Evolutionary conservation across 2,329 filamentous ascomycete species (phyloP).

Genomic region (Fusarium sororula): DNA sequence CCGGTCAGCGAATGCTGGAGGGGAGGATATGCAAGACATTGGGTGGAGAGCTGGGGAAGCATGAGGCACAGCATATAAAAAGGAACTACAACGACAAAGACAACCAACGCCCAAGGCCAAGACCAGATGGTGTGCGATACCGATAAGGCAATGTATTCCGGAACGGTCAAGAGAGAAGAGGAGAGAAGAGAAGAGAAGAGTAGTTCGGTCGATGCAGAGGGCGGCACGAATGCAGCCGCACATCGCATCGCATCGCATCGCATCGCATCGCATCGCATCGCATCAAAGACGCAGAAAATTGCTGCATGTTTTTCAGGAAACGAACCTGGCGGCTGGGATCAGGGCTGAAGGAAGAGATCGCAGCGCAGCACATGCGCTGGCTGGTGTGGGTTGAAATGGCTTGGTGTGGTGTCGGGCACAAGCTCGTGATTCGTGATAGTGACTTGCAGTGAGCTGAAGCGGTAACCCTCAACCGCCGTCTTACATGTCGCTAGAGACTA

Average conservation of each 20-base stretch:
- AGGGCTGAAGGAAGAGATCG: slow-evolving; percentile 34
- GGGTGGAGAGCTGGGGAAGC: slow-evolving; percentile 27
- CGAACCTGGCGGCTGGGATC: slow-evolving; percentile 28
- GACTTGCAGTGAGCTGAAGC: slow-evolving; percentile 26
- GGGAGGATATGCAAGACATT: slow-evolving; percentile 40
- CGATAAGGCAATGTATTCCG: slow-evolving; percentile 3
- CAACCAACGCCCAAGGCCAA: neutral
- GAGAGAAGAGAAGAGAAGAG: neutral
- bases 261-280: neutral
- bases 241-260: neutral
- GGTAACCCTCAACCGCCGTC: slow-evolving; percentile 1
- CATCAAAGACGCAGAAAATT: slow-evolving; percentile 7
- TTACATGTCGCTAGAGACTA: neutral
- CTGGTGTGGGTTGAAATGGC: slow-evolving; percentile 11
- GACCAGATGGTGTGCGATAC: neutral
- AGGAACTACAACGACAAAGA: neutral
- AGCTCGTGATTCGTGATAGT: slow-evolving; percentile 15
- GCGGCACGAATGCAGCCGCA: slow-evolving; percentile 21
- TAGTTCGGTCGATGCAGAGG: slow-evolving; percentile 10
- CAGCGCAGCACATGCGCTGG: slow-evolving; percentile 23
- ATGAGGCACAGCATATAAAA: slow-evolving; percentile 24
- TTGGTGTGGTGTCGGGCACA: slow-evolving; percentile 12
- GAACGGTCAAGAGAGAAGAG: neutral
- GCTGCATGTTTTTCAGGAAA: slow-evolving; percentile 20
- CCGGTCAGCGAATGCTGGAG: slow-evolving; percentile 37